Base-by-base conservation (phyloP, 2,329 filamentous ascomycete species). In the Paecilomyces fulvus region DNA sequence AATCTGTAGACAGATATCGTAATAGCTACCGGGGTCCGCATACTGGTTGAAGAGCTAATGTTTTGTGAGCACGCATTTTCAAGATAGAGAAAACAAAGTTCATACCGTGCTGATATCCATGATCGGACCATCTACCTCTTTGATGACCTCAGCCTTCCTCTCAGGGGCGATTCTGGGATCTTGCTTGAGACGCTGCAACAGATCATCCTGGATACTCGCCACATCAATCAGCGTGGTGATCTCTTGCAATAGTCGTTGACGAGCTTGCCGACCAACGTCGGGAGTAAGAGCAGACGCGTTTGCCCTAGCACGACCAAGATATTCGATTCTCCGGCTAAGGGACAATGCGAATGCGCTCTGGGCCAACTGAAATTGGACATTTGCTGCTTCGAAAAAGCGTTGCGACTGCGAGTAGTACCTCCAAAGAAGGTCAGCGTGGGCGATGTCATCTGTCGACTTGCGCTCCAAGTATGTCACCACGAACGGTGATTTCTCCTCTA, bases 121-220 rank as follows among this genome's bases (percentile, higher is more conserved):
- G 52, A 97, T 88, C 51, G 84, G 82, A n/a, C 89, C 88, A 70
- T 95, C 86, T 37, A 96, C 82, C 30, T 83, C 80, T 49, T 79
- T 71, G 57, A 88, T 74, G 23, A 95, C 83, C 56, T 87, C 82
- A 0, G 76, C 73, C 65, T 83, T 84, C 49, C 84, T 83, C 52
- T 87, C 83, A 0, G 78, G 74, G 11, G 79, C 75, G 37, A 96
- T 81, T 49, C 94, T 84, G 1, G 77, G 70, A 61, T 99, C 94
- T 9, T 81, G 80, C 67, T 81, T 84, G 54, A 99, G 77, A 50
- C 90, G 83, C 68, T 91, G 87, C 23, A 97, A 73, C 48, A 97
- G 75, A 65, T 99, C 94, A 67, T 96, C 90, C 71, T 99, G 94
- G 54, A 99, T 94, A 66, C 94, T 92, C 12, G 92, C 92, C 52